Base-by-base conservation (phyloP, 2,329 filamentous ascomycete species). In the Fonsecaea pedrosoi region DNA sequence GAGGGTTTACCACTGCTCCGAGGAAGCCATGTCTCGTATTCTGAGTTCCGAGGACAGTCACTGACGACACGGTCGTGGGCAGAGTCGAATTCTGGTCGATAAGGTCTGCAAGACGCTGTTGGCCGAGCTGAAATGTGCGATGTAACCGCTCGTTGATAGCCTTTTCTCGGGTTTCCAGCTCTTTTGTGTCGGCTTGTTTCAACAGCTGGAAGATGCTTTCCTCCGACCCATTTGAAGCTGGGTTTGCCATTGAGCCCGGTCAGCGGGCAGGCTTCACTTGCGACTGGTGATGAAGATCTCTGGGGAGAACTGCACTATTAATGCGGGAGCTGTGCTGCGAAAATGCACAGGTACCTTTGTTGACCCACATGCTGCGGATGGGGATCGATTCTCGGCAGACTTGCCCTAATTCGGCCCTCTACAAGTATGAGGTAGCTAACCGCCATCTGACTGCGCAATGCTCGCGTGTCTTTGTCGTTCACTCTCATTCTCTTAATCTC, bases 11-110 rank as follows among this genome's bases (percentile, higher is more conserved):
- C 66, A 97, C 83, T 40, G 89, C 88, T 77, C 96, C 87, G 62
- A 99, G 88, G 78, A 99, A 97, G 70, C 86, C 84, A 73, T 87
- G 86, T 70, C 95, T 88, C n/a, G 94, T 97, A 76, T 95, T 89
- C 68, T 86, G 85, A 54, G 92, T 92, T 76, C 93, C 91, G 69
- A 96, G 87, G 68, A 99, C 84, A 73, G 91, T 88, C 76, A 99
- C 87, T 54, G 92, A 91, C 73, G 92, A 92, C 77, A 99, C 90
- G 13, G 92, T 92, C 74, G 95, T 92, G 48, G 95, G 94, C 65
- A 95, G 87, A 53, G 92, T 92, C 71, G 90, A 90, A 78, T 98
- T 96, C 79, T 91, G 87, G 72, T 88, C 86, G 75, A 96, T 86
- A 80, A 92, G 78, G 77, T 91, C 87, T 42, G 82, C 83, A 63